Evolutionary conservation across 1,284 basidiomycete species (phyloP).

Genomic region (Malassezia sp.): DNA sequence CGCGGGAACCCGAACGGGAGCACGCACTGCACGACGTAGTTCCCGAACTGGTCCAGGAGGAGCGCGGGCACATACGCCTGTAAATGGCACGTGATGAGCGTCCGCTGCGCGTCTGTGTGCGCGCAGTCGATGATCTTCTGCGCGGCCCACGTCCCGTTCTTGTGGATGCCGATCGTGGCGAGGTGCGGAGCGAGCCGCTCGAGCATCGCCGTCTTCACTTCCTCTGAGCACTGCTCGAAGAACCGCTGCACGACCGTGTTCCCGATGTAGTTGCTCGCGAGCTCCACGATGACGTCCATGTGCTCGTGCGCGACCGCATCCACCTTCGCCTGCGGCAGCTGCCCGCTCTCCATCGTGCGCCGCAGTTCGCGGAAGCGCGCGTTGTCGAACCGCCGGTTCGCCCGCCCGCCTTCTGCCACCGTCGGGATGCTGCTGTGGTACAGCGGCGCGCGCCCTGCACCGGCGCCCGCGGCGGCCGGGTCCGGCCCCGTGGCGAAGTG

Average conservation of each 20-base stretch:
- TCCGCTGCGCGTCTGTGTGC: slow-evolving; percentile 72
- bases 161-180: slow-evolving; percentile 95
- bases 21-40: slow-evolving; percentile 94
- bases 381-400: slow-evolving; percentile 65
- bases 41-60: slow-evolving; percentile 88
- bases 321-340: slow-evolving; percentile 71
- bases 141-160: slow-evolving; percentile 98
- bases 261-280: slow-evolving; percentile 96
- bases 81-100: slow-evolving; percentile 71
- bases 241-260: slow-evolving; percentile 97
- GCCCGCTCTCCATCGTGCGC: slow-evolving; percentile 72
- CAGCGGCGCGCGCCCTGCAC: slow-evolving; percentile 59
- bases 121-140: slow-evolving; percentile 83
- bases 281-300: slow-evolving; percentile 66
- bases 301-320: slow-evolving; percentile 80
- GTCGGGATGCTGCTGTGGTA: slow-evolving; percentile 38
- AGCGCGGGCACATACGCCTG: slow-evolving; percentile 84
- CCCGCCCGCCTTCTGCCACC: slow-evolving; percentile 27
- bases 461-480: slow-evolving; percentile 18
- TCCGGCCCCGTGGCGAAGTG: slow-evolving; percentile 58
- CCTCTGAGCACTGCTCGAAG: slow-evolving; percentile 75
- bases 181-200: slow-evolving; percentile 86
- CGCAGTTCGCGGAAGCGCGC: slow-evolving; percentile 88
- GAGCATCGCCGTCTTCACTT: slow-evolving; percentile 72
- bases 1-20: slow-evolving; percentile 76